These are phyloP conservation scores for Basipetospora chlamydospora DNA, from an alignment of 2,329 filamentous ascomycete genomes.

Conservation along the genomic window DNA sequence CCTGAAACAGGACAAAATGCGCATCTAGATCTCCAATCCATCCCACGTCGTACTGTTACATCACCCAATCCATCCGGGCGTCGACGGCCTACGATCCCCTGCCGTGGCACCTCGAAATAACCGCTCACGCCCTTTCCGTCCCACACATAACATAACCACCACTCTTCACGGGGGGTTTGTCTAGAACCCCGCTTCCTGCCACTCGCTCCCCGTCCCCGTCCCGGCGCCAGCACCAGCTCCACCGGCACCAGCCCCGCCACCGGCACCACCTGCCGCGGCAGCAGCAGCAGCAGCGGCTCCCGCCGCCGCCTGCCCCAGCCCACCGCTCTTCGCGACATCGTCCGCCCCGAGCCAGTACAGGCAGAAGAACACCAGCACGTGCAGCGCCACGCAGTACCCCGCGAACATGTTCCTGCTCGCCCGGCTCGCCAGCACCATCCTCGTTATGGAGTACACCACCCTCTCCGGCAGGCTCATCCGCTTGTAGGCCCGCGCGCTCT, in stretches of 20 bases:
- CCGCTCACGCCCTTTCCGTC: no score
- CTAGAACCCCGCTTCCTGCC: no score
- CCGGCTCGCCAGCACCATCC: slow-evolving; percentile 79
- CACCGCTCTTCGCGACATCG: slow-evolving; percentile 48
- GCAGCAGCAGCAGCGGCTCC: slow-evolving; percentile 20
- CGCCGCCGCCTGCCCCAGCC: slow-evolving; percentile 32
- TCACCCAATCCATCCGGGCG: no score
- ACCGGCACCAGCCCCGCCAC: slow-evolving; percentile 14
- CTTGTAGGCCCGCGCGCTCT: slow-evolving; percentile 79
- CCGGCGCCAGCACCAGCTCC: slow-evolving; percentile 22
- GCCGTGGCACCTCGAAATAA: no score
- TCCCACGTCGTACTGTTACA: no score
- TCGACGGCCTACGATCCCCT: no score
- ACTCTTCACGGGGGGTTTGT: no score
- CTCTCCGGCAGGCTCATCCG: slow-evolving; percentile 87
- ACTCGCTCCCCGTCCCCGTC: slow-evolving; percentile 1
- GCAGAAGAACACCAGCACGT: slow-evolving; percentile 74
- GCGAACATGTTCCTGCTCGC: slow-evolving; percentile 91
- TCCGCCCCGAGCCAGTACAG: slow-evolving; percentile 69
- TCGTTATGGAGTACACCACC: slow-evolving; percentile 77
- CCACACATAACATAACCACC: no score
- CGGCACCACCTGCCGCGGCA: slow-evolving; percentile 29
- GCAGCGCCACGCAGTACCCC: slow-evolving; percentile 75
- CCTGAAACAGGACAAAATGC: no score
- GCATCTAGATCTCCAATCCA: no score